These are phyloP conservation scores for Macrotyloma uniflorum DNA, from an alignment of 306 rosid genomes.

Conservation along the genomic window DNA sequence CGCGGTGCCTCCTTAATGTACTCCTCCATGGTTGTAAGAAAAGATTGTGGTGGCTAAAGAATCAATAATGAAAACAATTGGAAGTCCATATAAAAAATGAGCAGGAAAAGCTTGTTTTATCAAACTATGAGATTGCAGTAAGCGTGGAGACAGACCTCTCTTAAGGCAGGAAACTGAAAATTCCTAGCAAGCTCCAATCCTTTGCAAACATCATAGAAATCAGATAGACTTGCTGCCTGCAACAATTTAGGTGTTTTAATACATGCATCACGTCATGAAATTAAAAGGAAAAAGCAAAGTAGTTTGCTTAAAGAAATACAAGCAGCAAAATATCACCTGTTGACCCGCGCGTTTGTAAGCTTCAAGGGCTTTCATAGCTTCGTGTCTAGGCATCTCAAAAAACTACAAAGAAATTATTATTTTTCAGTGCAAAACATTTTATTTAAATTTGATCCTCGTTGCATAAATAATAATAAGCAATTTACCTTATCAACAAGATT, in stretches of 20 bases:
- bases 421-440: constrained; percentile 16
- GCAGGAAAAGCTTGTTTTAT: constrained; percentile 6
- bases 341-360: constrained; percentile 96
- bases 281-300: constrained; percentile 21
- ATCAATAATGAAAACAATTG: constrained; percentile 28
- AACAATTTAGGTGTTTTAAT: constrained; percentile 35
- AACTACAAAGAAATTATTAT: constrained; percentile 56
- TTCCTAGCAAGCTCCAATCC: constrained; percentile 97
- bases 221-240: constrained; percentile 86
- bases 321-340: constrained; percentile 61
- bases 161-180: constrained; percentile 92
- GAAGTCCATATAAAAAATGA: constrained; percentile 7
- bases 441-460: not conserved
- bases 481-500: constrained; percentile 97
- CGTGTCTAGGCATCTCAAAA: constrained; percentile 99
- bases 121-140: constrained; percentile 20
- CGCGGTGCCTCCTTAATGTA: constrained; percentile 96
- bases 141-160: constrained; percentile 64
- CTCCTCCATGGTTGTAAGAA: constrained; percentile 95
- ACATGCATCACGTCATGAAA: constrained; percentile 27
- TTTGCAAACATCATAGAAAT: constrained; percentile 92
- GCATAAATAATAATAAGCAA: constrained; percentile 10
- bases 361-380: constrained; percentile 89
- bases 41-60: constrained; percentile 94
- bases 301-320: not conserved